Base-by-base conservation (phyloP, 768 basidiomycete species). In the Trametes coccinea region DNA sequence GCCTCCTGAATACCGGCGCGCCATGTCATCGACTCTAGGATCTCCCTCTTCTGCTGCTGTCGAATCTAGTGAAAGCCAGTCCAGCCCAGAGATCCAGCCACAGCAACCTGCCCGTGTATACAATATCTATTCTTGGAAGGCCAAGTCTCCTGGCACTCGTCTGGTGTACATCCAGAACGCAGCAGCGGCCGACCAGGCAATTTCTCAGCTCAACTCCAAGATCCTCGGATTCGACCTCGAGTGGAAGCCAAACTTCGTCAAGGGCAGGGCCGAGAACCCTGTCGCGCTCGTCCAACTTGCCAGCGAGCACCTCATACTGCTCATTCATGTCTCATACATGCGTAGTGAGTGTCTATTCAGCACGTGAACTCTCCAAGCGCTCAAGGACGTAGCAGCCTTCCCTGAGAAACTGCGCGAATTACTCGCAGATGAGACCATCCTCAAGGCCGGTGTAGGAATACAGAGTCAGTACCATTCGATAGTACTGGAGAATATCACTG, bases 241-340 rank as follows among this genome's bases (percentile, higher is more conserved):
- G 73, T 93, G 92, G 90, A 84, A 80, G 61, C 92, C 92, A 0
- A 83, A 68, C 17, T 85, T 74, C 66, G 63, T 65, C 48, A 85
- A 83, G 68, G 84, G 86, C 17, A 69, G 73, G 29, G 67, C 73
- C 30, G 82, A 86, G 71, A 89, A 92, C 68, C 87, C 80, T 27
- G 86, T 90, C 17, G 85, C 92, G 2, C 79, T 93, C 27, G 79
- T 93, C 3, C 91, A 93, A 70, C 80, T 93, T 16, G 87, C 89
- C 2, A 84, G 78, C 63, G 68, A 74, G 3, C 70, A 83, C 3
- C 76, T 72, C 11, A 82, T 90, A 27, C 72, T 88, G 30, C 82
- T 93, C 4, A 71, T 92, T 5, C 91, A 93, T 64, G 67, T 92
- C 54, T 81, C 77, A 57, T 76, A 76, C 37, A 92, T 92, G 87